phyloP scores from a whole-genome alignment of 2,329 filamentous ascomycete genomes.

The Westerdykella ornata region DNA sequence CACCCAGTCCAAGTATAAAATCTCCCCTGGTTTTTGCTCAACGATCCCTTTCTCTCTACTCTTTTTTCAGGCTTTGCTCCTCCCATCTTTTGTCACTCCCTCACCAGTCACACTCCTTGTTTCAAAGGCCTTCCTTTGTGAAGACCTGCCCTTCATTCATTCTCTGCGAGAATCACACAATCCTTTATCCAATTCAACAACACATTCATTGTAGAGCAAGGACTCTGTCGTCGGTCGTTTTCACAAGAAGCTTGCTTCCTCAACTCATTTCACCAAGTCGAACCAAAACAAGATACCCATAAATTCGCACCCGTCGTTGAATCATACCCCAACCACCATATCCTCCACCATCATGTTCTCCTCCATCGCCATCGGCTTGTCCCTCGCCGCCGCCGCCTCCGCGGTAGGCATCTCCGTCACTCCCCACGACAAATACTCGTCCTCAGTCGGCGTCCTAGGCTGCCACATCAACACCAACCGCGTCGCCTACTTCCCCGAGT shows the following conservation, averaged over 20 bases:
- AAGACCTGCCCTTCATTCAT: neutral
- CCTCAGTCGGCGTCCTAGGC: conserved; percentile 52
- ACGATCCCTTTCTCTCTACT: neutral
- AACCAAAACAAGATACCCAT: neutral
- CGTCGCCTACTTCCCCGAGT: conserved; percentile 54
- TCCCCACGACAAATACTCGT: conserved; percentile 53
- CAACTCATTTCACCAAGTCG: neutral
- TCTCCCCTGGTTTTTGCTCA: too few species aligned
- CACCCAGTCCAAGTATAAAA: too few species aligned
- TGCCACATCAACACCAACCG: conserved; percentile 57
- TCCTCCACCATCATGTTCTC: conserved; percentile 11
- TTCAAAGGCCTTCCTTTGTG: neutral
- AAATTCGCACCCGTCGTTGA: neutral
- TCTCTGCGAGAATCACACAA: conserved; percentile 1
- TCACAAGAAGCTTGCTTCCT: neutral
- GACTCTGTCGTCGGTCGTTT: neutral
- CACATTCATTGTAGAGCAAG: conserved; percentile 1
- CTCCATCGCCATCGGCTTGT: conserved; percentile 9
- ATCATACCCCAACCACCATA: conserved; percentile 8
- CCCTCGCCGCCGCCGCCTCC: conserved; percentile 6
- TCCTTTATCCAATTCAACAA: conserved; percentile 1
- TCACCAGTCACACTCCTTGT: neutral
- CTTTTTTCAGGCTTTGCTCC: neutral
- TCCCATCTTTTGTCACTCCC: conserved; percentile 1
- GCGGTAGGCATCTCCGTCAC: conserved; percentile 36